Conservation (phyloP, 306 rosid genomes). For the Lathyrus sativus region DNA sequence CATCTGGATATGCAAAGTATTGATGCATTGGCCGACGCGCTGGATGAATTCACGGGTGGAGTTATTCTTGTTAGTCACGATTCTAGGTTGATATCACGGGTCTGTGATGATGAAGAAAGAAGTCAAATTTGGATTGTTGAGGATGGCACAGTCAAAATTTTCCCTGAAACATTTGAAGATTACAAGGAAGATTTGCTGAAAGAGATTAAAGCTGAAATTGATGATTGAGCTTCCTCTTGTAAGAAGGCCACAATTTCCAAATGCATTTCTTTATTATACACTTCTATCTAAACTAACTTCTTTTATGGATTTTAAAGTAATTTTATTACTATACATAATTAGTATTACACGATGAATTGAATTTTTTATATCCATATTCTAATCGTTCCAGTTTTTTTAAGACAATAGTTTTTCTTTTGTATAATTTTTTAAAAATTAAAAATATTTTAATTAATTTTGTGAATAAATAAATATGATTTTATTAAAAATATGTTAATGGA, state of each 20-base stretch:
- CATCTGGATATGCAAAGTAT: slow-evolving; percentile 85
- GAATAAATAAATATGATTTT: too few species aligned
- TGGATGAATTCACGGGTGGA: slow-evolving; percentile 68
- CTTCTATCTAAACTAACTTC: too few species aligned
- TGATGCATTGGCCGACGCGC: slow-evolving; percentile 47
- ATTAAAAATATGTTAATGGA: too few species aligned
- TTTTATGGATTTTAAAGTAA: too few species aligned
- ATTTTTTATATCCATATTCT: too few species aligned
- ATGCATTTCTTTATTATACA: neutral
- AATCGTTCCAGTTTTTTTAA: too few species aligned
- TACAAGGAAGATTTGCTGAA: slow-evolving; percentile 27
- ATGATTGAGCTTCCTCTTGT: slow-evolving; percentile 11
- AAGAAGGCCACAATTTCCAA: slow-evolving; percentile 2
- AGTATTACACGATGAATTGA: too few species aligned
- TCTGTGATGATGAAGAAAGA: slow-evolving; percentile 71
- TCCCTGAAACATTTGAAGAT: slow-evolving; percentile 26
- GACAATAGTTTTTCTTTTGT: too few species aligned
- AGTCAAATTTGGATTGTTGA: slow-evolving; percentile 79
- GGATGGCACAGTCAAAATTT: slow-evolving; percentile 46
- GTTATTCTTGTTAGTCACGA: slow-evolving; percentile 81
- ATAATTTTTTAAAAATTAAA: too few species aligned
- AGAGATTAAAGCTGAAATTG: slow-evolving; percentile 28
- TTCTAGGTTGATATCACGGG: slow-evolving; percentile 73
- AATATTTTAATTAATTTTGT: too few species aligned
- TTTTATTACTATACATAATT: too few species aligned